Conservation (phyloP, 495 filamentous ascomycete genomes). For the Aspergillus nanangensis region DNA sequence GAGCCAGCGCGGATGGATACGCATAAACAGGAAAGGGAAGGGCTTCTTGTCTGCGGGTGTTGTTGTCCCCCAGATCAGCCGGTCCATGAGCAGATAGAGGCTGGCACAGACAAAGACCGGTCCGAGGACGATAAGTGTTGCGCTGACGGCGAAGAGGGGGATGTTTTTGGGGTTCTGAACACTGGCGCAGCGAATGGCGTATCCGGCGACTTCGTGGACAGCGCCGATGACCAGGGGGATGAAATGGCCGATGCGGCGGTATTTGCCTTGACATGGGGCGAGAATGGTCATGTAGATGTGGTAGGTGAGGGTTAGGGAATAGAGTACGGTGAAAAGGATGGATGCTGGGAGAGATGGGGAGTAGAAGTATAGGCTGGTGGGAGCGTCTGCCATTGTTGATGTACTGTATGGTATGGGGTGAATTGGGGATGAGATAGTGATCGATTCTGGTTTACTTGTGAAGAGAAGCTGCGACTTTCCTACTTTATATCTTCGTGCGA, state of each 20-base stretch:
- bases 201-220: constrained; percentile 15
- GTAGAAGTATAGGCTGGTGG: constrained; percentile 6
- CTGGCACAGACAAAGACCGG: constrained; percentile 29
- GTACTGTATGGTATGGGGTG: too few species aligned
- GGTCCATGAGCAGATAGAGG: constrained; percentile 26
- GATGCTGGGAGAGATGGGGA: constrained; percentile 2
- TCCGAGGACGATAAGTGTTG: constrained; percentile 26
- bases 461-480: too few species aligned
- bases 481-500: too few species aligned
- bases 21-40: constrained; percentile 9
- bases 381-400: too few species aligned
- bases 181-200: constrained; percentile 12
- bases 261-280: background rate
- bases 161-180: constrained; percentile 10
- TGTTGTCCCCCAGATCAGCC: constrained; percentile 13
- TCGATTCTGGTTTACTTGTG: too few species aligned
- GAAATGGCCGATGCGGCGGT: constrained; percentile 7
- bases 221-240: constrained; percentile 17
- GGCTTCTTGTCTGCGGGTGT: background rate
- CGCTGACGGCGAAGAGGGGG: constrained; percentile 20
- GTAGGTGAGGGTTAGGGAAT: constrained; percentile 1
- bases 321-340: constrained; percentile 7
- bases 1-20: constrained; percentile 15
- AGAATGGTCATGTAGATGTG: constrained; percentile 1
- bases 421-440: too few species aligned